Conservation (phyloP, 225 moss, liverwort and hornwort species). For the Pseudisothecium myosuroides region DNA sequence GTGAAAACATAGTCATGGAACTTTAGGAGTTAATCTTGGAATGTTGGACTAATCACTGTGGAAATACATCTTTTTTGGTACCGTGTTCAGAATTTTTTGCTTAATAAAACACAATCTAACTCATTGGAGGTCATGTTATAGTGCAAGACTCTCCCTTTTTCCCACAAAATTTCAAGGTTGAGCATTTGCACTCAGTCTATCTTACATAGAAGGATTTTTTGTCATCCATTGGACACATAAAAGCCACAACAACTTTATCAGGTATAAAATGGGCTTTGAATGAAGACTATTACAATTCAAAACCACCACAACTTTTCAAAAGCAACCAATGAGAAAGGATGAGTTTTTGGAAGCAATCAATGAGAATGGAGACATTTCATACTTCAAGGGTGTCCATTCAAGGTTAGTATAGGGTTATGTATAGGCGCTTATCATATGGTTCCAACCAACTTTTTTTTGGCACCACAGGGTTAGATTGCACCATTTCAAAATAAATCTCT, state of each 20-base stretch:
- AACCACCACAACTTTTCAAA: neutral
- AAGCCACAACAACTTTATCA: fast-evolving
- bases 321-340: neutral
- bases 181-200: neutral
- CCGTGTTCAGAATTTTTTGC: fast-evolving
- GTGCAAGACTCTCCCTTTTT: neutral
- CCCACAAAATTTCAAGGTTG: neutral
- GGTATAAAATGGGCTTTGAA: neutral
- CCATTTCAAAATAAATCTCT: too few relatives aligned
- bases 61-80: too few relatives aligned
- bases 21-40: too few relatives aligned
- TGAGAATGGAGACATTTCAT: neutral
- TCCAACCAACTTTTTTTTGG: neutral
- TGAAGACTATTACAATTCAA: neutral
- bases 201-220: neutral
- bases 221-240: fast-evolving
- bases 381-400: neutral
- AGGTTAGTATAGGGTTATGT: neutral
- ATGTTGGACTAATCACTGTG: fast-evolving
- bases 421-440: too few relatives aligned
- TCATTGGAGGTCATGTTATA: neutral
- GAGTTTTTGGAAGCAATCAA: neutral
- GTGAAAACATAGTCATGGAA: too few relatives aligned
- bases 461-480: too few relatives aligned
- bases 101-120: neutral